Evolutionary conservation across 2,329 filamentous ascomycete species (phyloP).

Genomic region (Colletotrichum lupini): DNA sequence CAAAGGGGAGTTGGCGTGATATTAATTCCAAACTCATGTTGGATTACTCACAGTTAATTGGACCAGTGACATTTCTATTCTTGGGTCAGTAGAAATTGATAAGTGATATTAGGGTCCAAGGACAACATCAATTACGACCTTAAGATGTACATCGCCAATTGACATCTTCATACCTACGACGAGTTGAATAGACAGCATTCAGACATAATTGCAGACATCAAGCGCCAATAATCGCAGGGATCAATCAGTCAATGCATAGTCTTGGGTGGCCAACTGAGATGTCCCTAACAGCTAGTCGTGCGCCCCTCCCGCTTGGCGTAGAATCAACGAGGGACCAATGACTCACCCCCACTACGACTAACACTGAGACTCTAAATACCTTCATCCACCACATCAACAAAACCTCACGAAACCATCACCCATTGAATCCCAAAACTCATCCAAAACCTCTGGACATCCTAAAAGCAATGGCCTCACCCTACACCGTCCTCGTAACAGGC

Average conservation of each 20-base stretch:
- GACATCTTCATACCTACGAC: too few species aligned
- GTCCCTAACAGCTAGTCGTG: not conserved
- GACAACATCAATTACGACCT: too few species aligned
- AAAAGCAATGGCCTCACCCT: slow-evolving; percentile 2
- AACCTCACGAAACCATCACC: too few species aligned
- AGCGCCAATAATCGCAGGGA: not conserved
- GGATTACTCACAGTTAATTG: not conserved
- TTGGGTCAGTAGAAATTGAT: too few species aligned
- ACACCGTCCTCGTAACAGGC: slow-evolving; percentile 56
- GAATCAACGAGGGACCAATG: not conserved
- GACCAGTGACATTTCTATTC: too few species aligned
- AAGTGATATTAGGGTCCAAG: too few species aligned
- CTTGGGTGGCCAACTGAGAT: not conserved
- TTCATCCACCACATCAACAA: not conserved
- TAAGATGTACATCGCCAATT: too few species aligned
- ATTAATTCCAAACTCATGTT: not conserved
- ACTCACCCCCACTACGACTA: not conserved
- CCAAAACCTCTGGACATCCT: not conserved
- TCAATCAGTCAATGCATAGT: not conserved
- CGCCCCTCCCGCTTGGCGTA: not conserved
- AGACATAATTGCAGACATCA: not conserved
- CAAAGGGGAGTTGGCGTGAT: not conserved
- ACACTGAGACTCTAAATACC: not conserved
- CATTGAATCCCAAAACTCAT: too few species aligned
- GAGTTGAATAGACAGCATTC: not conserved